These are phyloP conservation scores for Neurospora africana DNA, from an alignment of 495 filamentous ascomycete genomes.

Conservation along the genomic window DNA sequence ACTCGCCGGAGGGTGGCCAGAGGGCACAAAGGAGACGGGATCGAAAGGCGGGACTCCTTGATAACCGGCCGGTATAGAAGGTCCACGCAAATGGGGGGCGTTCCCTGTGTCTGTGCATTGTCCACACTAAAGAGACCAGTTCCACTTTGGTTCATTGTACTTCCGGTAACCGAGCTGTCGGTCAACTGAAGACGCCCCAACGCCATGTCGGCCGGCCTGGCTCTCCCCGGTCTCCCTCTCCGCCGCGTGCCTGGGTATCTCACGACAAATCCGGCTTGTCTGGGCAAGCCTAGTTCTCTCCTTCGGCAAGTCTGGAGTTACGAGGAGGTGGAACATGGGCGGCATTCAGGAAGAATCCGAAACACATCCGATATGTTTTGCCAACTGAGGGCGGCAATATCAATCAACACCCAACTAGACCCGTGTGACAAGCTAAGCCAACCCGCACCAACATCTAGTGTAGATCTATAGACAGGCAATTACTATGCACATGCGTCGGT, in stretches of 20 bases:
- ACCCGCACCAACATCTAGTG: neutral
- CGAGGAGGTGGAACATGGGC: neutral
- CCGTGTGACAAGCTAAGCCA: neutral
- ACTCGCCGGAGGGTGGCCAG: neutral
- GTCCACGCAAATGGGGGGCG: neutral
- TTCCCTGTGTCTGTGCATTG: neutral
- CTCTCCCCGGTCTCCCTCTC: neutral
- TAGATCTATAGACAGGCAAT: neutral
- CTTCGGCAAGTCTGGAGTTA: neutral
- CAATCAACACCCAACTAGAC: neutral
- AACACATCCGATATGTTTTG: neutral
- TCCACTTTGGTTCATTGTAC: neutral
- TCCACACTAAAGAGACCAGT: neutral
- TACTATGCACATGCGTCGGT: neutral
- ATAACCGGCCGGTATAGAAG: neutral
- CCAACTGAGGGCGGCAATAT: neutral
- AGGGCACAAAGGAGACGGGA: neutral
- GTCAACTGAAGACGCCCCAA: neutral
- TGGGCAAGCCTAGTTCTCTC: neutral
- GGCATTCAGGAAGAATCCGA: neutral
- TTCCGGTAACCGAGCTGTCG: neutral
- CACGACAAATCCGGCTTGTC: neutral
- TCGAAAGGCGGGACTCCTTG: neutral
- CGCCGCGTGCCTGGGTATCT: neutral
- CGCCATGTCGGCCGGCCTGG: neutral